Evolutionary conservation across 768 basidiomycete species (phyloP).

Genomic region (Lactifluus piperatus): DNA sequence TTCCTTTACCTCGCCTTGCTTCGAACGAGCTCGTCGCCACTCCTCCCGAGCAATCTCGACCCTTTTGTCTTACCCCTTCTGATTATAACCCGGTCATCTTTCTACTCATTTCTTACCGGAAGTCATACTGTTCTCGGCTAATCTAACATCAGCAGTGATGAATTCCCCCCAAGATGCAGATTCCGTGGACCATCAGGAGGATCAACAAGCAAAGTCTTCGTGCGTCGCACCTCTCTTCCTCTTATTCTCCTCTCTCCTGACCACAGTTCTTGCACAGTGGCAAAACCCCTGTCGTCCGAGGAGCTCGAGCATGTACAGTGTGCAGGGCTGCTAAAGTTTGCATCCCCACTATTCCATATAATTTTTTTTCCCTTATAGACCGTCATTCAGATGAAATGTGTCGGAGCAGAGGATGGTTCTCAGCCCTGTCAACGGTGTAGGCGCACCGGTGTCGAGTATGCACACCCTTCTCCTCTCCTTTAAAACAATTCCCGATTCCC

Average conservation of each 20-base stretch:
- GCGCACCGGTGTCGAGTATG: conserved; percentile 58
- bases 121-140: neutral
- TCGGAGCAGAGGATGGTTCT: conserved; percentile 78
- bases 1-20: too few species aligned
- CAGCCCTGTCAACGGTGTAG: conserved; percentile 79
- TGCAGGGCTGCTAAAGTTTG: conserved; percentile 75
- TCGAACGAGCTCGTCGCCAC: neutral
- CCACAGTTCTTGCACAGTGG: conserved; percentile 23
- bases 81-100: neutral
- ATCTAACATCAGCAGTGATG: neutral
- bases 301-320: conserved; percentile 68
- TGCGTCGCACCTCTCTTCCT: neutral
- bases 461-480: conserved; percentile 3
- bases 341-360: conserved; percentile 16
- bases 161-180: conserved; percentile 6
- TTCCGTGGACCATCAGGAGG: conserved; percentile 10
- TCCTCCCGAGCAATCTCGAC: neutral
- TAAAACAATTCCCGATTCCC: conserved; percentile 18
- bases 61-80: too few species aligned
- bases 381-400: conserved; percentile 72
- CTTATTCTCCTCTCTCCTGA: neutral
- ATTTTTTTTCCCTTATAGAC: conserved; percentile 9
- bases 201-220: conserved; percentile 19
- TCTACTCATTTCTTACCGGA: neutral
- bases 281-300: conserved; percentile 39